Percentiles rank a stretch among this genome's conserved stretches.
Conservation (phyloP, 805 yeast species). For the Barnettozyma botsteinii region DNA sequence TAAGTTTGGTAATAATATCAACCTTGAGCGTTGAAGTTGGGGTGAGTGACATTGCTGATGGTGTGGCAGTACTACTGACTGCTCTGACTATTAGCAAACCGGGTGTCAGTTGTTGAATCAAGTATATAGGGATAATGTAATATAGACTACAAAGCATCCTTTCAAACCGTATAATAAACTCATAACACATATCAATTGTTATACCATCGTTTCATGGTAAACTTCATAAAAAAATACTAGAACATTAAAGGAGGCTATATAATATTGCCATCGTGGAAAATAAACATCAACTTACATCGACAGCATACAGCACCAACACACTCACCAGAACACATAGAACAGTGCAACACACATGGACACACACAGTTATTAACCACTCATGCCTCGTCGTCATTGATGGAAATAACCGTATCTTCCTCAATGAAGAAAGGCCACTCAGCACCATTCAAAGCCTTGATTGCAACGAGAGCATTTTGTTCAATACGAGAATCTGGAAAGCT, state of each 20-base stretch:
- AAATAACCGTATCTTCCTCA: constrained; percentile 38
- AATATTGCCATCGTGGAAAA: too few species aligned
- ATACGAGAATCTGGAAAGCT: constrained; percentile 29
- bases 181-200: background rate
- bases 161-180: background rate
- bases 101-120: too few species aligned
- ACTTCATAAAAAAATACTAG: background rate
- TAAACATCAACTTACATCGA: too few species aligned
- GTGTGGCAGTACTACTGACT: too few species aligned
- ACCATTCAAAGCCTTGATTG: constrained; percentile 13
- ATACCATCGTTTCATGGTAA: too few species aligned
- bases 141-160: too few species aligned
- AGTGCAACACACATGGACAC: too few species aligned
- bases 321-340: background rate
- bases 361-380: too few species aligned
- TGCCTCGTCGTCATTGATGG: constrained; percentile 21
- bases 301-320: background rate
- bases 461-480: constrained; percentile 20
- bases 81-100: too few species aligned
- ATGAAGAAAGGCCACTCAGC: constrained; percentile 36
- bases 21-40: constrained; percentile 65
- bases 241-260: background rate
- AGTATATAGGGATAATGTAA: too few species aligned
- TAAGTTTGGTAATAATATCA: constrained; percentile 85
- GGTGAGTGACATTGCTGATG: too few species aligned